phyloP scores from a whole-genome alignment of 228 moss, liverwort and hornwort genomes.

The Sphagnum fallax region DNA sequence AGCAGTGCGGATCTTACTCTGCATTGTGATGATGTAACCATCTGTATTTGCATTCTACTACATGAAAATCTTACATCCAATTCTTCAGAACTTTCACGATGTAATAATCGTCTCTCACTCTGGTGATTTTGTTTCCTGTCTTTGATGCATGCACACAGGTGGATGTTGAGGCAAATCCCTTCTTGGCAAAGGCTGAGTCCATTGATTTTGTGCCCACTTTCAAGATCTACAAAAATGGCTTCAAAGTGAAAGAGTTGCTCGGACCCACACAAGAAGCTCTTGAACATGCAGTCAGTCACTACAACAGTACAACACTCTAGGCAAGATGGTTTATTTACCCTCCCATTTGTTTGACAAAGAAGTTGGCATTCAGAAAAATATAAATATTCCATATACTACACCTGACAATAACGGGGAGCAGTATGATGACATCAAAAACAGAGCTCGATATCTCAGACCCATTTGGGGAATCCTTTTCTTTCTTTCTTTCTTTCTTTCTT shows the following conservation, averaged over 20 bases:
- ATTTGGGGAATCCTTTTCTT: slow-evolving; percentile 6
- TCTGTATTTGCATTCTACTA: too few relatives aligned
- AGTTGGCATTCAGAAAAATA: neutral
- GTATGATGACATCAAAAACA: slow-evolving; percentile 16
- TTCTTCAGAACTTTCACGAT: too few relatives aligned
- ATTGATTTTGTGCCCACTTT: slow-evolving; percentile 47
- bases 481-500: slow-evolving; percentile 2
- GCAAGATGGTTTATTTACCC: slow-evolving; percentile 20
- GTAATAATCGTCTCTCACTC: too few relatives aligned
- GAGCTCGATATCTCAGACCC: slow-evolving; percentile 25
- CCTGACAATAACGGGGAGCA: too few relatives aligned
- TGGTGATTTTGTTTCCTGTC: too few relatives aligned
- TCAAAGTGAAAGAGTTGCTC: slow-evolving; percentile 43
- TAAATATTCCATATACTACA: slow-evolving; percentile 21
- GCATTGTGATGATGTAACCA: too few relatives aligned
- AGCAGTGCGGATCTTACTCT: too few relatives aligned
- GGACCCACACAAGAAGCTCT: slow-evolving; percentile 39
- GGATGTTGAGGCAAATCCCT: slow-evolving; percentile 35
- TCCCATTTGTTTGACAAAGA: slow-evolving; percentile 23
- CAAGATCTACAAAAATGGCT: slow-evolving; percentile 57
- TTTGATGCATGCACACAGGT: slow-evolving; percentile 11
- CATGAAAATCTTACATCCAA: too few relatives aligned
- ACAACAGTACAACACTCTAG: slow-evolving; percentile 13
- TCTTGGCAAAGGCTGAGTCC: slow-evolving; percentile 43
- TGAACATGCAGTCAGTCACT: slow-evolving; percentile 38